Evolutionary conservation across 139 green algal species (phyloP), one percentile per base, ranked within the genome.

Genomic region (Dunaliella primolecta): DNA sequence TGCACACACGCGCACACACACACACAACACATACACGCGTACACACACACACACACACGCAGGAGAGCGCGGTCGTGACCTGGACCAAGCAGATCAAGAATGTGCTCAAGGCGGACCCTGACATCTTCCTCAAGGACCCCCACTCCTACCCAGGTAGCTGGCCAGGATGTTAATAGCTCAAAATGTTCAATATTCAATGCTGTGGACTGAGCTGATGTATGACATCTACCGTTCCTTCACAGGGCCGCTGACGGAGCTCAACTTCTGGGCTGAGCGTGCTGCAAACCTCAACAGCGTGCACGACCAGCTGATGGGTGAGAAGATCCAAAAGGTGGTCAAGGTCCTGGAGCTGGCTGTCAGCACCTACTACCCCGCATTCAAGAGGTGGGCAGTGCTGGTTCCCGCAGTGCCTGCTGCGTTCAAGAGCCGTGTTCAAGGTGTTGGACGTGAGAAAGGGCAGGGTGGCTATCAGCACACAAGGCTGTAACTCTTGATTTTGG

Each of bases 21-120:
- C 15, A 7, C 46, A 25, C 7, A 64, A 15, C 46, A 64, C 7
- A 15, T 15, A 64, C 46, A 64, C 15, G 46, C 7, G 46, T 15
- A 64, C 46, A 64, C 7, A 7, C 46, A 64, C 7, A 15, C 15
- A 15, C 46, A 64, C 15, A 7, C 46, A 25, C 46, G 46, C 46
- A 64, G 46, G 96, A 98, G 87, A 93, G 84, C 27, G 92, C 93
- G 0, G 86, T 97, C 7, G 89, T 97, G 20, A 97, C 93, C 0
- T 98, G 96, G 96, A 96, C 94, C 21, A 93, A 94, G 82, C 96
- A 98, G 85, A 98, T 98, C 86, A 98, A 97, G 90, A 93, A 93
- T n/a, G 94, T 97, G 71, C 90, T 98, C 2, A 95, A 95, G 83
- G 85, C 88, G 20, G 95, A 97, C 86, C 92, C 93, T 31, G 94